Evolutionary conservation across 106 monocot species (phyloP), one percentile per base, ranked within the genome.

Genomic region (Gastrodia elata): DNA sequence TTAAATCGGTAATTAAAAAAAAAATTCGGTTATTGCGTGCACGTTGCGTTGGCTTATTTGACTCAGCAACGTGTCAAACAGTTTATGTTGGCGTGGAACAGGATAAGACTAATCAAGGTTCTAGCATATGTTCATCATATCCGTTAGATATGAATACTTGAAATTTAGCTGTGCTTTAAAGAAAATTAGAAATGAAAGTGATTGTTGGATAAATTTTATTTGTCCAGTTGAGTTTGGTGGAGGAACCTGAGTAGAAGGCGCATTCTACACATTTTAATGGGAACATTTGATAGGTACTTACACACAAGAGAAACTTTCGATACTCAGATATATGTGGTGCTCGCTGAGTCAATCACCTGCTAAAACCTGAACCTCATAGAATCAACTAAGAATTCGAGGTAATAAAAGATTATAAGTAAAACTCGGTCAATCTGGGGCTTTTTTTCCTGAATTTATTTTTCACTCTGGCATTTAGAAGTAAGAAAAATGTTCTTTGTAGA

Each of bases 121-220:
- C 52, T n/a, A 52, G 52, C 22, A 52, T 52, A n/a, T n/a, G n/a
- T 5, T 52, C 52, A 52, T 52, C 52, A 52, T 61, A 61, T 61
- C 61, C 10, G 10, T 0, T 24, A 61, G 61, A 13, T 2, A 32
- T n/a, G n/a, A n/a, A n/a, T n/a, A n/a, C n/a, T n/a, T n/a, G n/a
- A n/a, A n/a, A n/a, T 42, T 42, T 42, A 42, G 42, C 14, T 14
- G 14, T 9, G 42, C 52, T 48, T 22, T 22, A 52, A 52, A n/a
- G n/a, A n/a, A n/a, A n/a, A n/a, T n/a, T 22, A 52, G 22, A 22
- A 52, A n/a, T 24, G 2, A 22, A 52, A 52, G 44, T 44, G 52
- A n/a, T 52, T 52, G 22, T n/a, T 52, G 52, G 18, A n/a, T 52
- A 46, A 46, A 22, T 22, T 52, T 22, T 22, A 22, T 52, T 52